phyloP scores from a whole-genome alignment of 2,329 filamentous ascomycete species.

The Elsinoe batatas region DNA sequence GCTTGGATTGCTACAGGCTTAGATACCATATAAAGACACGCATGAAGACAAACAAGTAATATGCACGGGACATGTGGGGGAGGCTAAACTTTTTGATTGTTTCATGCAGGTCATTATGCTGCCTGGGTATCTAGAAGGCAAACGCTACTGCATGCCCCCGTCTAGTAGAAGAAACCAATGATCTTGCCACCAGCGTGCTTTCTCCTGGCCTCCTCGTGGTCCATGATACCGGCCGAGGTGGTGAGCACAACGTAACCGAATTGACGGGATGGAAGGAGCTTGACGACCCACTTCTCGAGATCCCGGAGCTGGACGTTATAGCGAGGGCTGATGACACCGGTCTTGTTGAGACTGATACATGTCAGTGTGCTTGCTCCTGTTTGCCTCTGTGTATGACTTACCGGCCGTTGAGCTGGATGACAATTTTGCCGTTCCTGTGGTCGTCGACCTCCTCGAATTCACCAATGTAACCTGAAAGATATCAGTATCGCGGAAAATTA shows the following conservation, averaged over 20 bases:
- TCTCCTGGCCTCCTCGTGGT: slow-evolving; percentile 98
- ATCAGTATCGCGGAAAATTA: slow-evolving; percentile 84
- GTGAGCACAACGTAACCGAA: slow-evolving; percentile 99
- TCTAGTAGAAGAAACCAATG: slow-evolving; percentile 96
- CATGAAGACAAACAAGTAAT: background rate
- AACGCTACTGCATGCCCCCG: slow-evolving; percentile 1
- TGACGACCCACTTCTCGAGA: slow-evolving; percentile 99
- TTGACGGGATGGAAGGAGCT: slow-evolving; percentile 97
- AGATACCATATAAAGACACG: background rate
- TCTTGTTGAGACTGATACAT: slow-evolving; percentile 71
- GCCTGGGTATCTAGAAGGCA: slow-evolving; percentile 13
- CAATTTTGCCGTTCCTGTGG: slow-evolving; percentile 99
- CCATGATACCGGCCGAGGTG: slow-evolving; percentile 99
- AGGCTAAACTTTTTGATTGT: slow-evolving; percentile 10
- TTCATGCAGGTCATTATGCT: slow-evolving; percentile 12
- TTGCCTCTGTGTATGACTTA: slow-evolving; percentile 24
- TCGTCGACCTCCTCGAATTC: slow-evolving; percentile 99
- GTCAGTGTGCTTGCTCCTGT: slow-evolving; percentile 16
- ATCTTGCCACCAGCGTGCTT: slow-evolving; percentile 99
- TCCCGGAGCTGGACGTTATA: slow-evolving; percentile 98
- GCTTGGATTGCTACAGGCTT: background rate
- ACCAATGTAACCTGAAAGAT: slow-evolving; percentile 78
- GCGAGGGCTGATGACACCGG: slow-evolving; percentile 95
- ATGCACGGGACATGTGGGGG: background rate
- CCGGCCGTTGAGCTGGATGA: slow-evolving; percentile 98